Evolutionary conservation across 2,329 filamentous ascomycete genomes (phyloP).

Genomic region (Ascochyta pisi): DNA sequence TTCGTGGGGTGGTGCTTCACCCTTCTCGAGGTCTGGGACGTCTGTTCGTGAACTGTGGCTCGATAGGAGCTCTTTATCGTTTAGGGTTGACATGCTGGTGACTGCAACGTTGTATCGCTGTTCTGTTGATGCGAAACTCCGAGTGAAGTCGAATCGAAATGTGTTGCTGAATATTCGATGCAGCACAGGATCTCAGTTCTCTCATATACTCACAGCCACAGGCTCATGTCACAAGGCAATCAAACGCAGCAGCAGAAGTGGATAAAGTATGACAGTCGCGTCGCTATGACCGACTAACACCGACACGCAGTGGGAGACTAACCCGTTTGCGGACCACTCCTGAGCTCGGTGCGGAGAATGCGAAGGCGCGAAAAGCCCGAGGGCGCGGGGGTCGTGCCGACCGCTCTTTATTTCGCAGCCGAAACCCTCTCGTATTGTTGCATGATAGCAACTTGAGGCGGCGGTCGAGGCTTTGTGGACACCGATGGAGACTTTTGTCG

Average conservation of each 20-base stretch:
- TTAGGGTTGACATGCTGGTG: constrained; percentile 27
- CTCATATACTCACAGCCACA: constrained; percentile 1
- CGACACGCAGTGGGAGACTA: not conserved
- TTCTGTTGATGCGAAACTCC: not conserved
- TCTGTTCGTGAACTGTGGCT: constrained; percentile 33
- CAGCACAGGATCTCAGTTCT: not conserved
- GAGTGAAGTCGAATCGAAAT: not conserved
- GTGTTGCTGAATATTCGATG: not conserved
- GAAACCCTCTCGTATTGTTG: not conserved
- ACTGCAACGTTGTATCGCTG: not conserved
- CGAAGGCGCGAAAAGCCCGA: constrained; percentile 21
- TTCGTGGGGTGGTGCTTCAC: constrained; percentile 13
- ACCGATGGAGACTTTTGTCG: not conserved
- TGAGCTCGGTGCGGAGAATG: constrained; percentile 23
- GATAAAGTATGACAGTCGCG: not conserved
- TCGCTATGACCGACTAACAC: constrained; percentile 16
- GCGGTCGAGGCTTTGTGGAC: not conserved
- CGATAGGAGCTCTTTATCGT: constrained; percentile 27
- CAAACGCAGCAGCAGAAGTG: not conserved
- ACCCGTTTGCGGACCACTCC: not conserved
- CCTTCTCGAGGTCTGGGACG: constrained; percentile 28
- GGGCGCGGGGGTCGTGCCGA: not conserved
- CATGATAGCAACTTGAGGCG: not conserved
- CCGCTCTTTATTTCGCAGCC: not conserved
- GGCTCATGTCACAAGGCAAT: constrained; percentile 5